phyloP scores from a whole-genome alignment of 2,329 filamentous ascomycete genomes.

The Scedosporium dehoogii region DNA sequence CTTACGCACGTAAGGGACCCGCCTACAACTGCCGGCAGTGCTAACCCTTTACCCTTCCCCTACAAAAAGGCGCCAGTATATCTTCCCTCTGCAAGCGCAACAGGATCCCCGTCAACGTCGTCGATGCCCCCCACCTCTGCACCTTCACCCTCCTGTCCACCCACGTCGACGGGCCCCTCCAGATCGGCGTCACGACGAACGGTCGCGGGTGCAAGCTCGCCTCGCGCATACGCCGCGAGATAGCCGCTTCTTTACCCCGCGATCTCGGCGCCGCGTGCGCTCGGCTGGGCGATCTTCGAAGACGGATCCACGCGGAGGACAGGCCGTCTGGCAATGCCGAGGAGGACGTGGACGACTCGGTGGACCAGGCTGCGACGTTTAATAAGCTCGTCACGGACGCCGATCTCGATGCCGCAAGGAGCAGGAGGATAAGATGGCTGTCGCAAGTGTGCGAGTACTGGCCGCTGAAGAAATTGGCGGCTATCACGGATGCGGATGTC shows the following conservation, averaged over 20 bases:
- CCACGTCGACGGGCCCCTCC: conserved; percentile 80
- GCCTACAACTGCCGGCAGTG: conserved; percentile 4
- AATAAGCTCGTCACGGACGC: conserved; percentile 71
- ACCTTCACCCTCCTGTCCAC: conserved; percentile 85
- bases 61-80: conserved; percentile 48
- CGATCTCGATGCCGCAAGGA: conserved; percentile 65
- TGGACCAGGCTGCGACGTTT: conserved; percentile 70
- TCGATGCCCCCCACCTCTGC: conserved; percentile 77
- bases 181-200: conserved; percentile 92
- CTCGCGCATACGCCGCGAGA: conserved; percentile 77
- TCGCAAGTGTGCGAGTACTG: conserved; percentile 98
- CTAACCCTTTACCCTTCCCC: neutral
- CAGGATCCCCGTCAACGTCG: conserved; percentile 86
- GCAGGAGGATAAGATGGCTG: conserved; percentile 81
- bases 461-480: conserved; percentile 74
- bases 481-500: conserved; percentile 71
- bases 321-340: conserved; percentile 20
- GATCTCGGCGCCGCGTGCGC: conserved; percentile 69
- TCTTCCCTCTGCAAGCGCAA: conserved; percentile 65
- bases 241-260: conserved; percentile 67
- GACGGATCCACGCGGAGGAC: conserved; percentile 66
- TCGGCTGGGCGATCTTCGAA: conserved; percentile 62
- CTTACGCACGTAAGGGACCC: neutral
- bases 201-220: conserved; percentile 91
- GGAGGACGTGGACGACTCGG: conserved; percentile 44